These are phyloP conservation scores for Pseudogymnoascus sp. DNA, from an alignment of 2,329 filamentous ascomycete species.

Conservation along the genomic window DNA sequence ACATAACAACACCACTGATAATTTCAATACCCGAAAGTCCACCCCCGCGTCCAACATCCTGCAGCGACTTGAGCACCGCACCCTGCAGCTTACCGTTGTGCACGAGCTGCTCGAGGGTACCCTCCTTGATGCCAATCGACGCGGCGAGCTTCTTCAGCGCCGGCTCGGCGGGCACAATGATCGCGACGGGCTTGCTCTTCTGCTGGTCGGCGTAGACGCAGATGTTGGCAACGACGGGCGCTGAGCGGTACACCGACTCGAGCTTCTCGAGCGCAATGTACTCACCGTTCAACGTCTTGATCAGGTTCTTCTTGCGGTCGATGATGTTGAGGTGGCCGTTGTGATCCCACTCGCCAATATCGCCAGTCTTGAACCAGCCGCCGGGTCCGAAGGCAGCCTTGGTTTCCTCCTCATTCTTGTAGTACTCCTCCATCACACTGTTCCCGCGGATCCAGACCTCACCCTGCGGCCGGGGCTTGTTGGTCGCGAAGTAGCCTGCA, in stretches of 20 bases:
- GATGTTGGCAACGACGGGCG: conserved; percentile 68
- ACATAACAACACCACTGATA: conserved; percentile 64
- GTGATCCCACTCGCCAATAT: conserved; percentile 70
- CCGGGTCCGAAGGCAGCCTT: conserved; percentile 61
- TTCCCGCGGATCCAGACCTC: conserved; percentile 82
- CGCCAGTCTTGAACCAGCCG: conserved; percentile 83
- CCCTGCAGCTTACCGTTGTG: conserved; percentile 53
- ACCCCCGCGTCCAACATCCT: conserved; percentile 52
- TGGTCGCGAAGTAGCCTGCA: conserved; percentile 61
- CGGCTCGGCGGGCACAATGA: conserved; percentile 62
- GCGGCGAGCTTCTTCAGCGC: conserved; percentile 49
- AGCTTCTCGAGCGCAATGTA: conserved; percentile 96
- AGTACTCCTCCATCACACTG: conserved; percentile 68
- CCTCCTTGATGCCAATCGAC: conserved; percentile 50
- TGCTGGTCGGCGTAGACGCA: conserved; percentile 73
- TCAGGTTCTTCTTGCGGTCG: conserved; percentile 83
- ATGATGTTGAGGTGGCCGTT: conserved; percentile 69
- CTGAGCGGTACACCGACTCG: conserved; percentile 79
- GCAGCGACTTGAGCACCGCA: conserved; percentile 58
- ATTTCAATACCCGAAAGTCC: conserved; percentile 64
- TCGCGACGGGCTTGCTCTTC: conserved; percentile 68
- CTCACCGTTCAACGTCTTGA: conserved; percentile 91
- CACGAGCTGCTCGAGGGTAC: conserved; percentile 47
- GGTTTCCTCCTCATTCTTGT: conserved; percentile 77
- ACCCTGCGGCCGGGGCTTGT: conserved; percentile 64